Evolutionary conservation across 768 basidiomycete species (phyloP).

Genomic region (Termitomyces sp.): DNA sequence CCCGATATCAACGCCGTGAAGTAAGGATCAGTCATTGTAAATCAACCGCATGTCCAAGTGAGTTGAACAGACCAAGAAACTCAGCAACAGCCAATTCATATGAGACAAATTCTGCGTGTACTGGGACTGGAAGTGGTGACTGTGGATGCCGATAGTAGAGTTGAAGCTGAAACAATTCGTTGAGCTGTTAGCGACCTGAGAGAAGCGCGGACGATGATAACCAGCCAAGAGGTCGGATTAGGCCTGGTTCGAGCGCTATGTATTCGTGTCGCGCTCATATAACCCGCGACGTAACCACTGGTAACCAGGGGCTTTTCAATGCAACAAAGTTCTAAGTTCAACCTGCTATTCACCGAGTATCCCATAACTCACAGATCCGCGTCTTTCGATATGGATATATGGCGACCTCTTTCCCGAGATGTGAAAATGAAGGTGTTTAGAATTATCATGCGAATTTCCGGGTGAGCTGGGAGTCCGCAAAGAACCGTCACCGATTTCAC

Average conservation of each 20-base stretch:
- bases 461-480: background rate
- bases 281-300: background rate
- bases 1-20: slow-evolving; percentile 3
- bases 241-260: background rate
- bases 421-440: background rate
- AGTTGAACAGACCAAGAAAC: background rate
- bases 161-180: background rate
- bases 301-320: background rate
- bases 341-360: background rate
- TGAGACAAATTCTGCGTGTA: background rate
- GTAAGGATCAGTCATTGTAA: background rate
- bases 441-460: slow-evolving; percentile 1
- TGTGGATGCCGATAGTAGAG: background rate
- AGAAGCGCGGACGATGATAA: background rate
- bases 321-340: background rate
- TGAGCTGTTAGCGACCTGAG: background rate
- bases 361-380: background rate
- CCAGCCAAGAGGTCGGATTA: background rate
- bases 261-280: background rate
- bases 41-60: background rate
- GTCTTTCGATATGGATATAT: too few relatives aligned
- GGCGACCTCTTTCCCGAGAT: background rate
- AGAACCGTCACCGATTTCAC: slow-evolving; percentile 2
- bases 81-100: background rate
- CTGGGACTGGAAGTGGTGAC: background rate